Conservation (phyloP, 2,329 filamentous ascomycete species). For the Reticulascus tulasneorum region DNA sequence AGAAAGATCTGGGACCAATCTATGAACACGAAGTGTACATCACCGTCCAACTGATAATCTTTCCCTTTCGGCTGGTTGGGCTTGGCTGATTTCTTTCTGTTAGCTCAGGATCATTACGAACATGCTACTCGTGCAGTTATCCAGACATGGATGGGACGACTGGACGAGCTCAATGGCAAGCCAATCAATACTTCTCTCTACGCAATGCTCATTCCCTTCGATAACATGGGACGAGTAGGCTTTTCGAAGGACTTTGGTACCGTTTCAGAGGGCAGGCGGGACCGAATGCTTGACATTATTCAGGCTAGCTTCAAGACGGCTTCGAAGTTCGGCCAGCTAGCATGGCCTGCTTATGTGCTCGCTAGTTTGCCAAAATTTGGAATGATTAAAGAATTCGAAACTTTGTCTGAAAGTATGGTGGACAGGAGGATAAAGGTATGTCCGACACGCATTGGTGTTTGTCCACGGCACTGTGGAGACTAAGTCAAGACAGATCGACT, state of each 20-base stretch:
- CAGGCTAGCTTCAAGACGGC: conserved; percentile 16
- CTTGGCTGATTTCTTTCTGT: neutral
- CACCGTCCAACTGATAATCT: too few species aligned
- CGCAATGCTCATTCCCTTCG: conserved; percentile 21
- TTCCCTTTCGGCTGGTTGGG: neutral
- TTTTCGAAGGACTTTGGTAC: conserved; percentile 20
- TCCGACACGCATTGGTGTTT: neutral
- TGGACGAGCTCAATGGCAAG: conserved; percentile 13
- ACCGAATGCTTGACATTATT: conserved; percentile 18
- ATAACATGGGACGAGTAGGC: conserved; percentile 24
- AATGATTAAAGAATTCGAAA: conserved; percentile 30
- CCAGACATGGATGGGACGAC: conserved; percentile 16
- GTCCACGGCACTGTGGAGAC: neutral
- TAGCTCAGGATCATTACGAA: conserved; percentile 18
- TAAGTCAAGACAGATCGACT: conserved; percentile 3
- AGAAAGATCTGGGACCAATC: conserved; percentile 22
- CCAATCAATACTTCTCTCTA: conserved; percentile 20
- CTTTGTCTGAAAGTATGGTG: conserved; percentile 37
- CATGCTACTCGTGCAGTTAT: conserved; percentile 15
- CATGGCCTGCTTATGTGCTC: conserved; percentile 17
- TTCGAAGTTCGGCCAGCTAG: conserved; percentile 14
- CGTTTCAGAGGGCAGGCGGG: conserved; percentile 18
- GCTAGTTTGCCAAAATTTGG: conserved; percentile 10
- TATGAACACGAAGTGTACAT: conserved; percentile 16
- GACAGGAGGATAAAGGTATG: conserved; percentile 17